Evolutionary conservation across 2,329 filamentous ascomycete genomes (phyloP), one percentile per base, ranked within the genome.

Genomic region (Magnaporthiopsis poae): DNA sequence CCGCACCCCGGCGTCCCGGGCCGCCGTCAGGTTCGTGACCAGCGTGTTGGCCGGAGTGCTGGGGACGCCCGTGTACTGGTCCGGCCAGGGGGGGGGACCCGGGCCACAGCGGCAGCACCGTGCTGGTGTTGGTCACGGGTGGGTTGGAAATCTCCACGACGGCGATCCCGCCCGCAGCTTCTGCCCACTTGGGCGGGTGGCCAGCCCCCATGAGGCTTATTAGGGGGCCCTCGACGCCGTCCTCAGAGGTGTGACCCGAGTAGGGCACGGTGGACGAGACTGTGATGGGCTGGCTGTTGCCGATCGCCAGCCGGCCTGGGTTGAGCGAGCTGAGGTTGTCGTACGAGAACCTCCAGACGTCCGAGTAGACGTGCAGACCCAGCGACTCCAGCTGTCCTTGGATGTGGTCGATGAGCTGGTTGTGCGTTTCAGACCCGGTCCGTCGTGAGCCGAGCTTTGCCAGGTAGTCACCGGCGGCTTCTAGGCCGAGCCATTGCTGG

Each of bases 391-490:
- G 64, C 13, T 61, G 31, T 7, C 56, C 31, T 39, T 60, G 52
- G 29, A 65, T 65, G 11, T 59, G 64, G 12, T 65, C 35, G 33
- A 65, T 65, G 27, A 65, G 31, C 21, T 31, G 64, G 15, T 36
- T 39, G 11, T 65, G 64, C 9, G 52, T 25, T 2, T 29, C 52
- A 4, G 64, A 65, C 3, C 64, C 56, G 12, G 64, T 65, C 3
- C 52, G 64, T 21, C 64, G 64, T 4, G 52, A 36, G 13, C 64
- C 64, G 11, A 65, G 64, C n/a, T 27, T n/a, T 15, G 46, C 52
- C 11, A 65, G 64, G 27, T 65, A 65, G 12, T 65, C 56, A 15
- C 39, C 18, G 13, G 13, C 13, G 15, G 13, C 39, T 7, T 46
- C 15, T 15, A 46, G 15, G 5, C 39, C 15, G 15, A 46, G 39